phyloP scores from a whole-genome alignment of 805 yeast species.

The Teunomyces gatunensis region DNA sequence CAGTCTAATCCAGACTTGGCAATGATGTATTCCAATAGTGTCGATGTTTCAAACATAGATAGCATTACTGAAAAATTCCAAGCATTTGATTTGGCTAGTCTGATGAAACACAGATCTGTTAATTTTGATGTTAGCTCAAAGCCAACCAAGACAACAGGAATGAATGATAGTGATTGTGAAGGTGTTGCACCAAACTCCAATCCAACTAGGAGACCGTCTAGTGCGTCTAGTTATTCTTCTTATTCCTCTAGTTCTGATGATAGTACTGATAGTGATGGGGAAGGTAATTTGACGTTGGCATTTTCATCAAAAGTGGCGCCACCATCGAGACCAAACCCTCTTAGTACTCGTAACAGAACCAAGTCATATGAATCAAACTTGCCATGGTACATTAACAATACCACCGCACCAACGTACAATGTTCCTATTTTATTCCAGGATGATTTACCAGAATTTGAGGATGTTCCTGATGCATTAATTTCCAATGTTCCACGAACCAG shows the following conservation, averaged over 20 bases:
- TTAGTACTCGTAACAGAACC: conserved; percentile 33
- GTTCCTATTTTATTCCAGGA: conserved; percentile 33
- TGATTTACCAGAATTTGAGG: conserved; percentile 35
- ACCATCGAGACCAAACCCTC: conserved; percentile 30
- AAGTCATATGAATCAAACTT: conserved; percentile 43
- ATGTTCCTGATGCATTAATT: conserved; percentile 41
- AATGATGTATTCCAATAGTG: neutral
- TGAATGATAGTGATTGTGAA: conserved; percentile 12
- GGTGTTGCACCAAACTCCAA: conserved; percentile 21
- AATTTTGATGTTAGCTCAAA: conserved; percentile 3
- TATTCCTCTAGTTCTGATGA: conserved; percentile 10
- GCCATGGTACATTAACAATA: conserved; percentile 20
- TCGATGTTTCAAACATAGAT: conserved; percentile 7
- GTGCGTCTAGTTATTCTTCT: conserved; percentile 12
- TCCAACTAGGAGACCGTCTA: conserved; percentile 7
- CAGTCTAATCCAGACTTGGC: conserved; percentile 10
- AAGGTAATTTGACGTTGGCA: conserved; percentile 43
- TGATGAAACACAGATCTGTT: conserved; percentile 27
- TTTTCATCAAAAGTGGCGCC: conserved; percentile 41
- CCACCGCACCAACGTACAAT: conserved; percentile 13
- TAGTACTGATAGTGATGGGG: conserved; percentile 30
- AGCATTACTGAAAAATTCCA: conserved; percentile 33
- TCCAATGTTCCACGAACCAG: conserved; percentile 26
- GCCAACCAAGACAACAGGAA: neutral
- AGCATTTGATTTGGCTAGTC: conserved; percentile 33